A percentile compares a stretch with the other conserved stretches of the same genome.
Evolutionary conservation across 1,284 basidiomycete species (phyloP).

Genomic region (Moesziomyces aphidis): DNA sequence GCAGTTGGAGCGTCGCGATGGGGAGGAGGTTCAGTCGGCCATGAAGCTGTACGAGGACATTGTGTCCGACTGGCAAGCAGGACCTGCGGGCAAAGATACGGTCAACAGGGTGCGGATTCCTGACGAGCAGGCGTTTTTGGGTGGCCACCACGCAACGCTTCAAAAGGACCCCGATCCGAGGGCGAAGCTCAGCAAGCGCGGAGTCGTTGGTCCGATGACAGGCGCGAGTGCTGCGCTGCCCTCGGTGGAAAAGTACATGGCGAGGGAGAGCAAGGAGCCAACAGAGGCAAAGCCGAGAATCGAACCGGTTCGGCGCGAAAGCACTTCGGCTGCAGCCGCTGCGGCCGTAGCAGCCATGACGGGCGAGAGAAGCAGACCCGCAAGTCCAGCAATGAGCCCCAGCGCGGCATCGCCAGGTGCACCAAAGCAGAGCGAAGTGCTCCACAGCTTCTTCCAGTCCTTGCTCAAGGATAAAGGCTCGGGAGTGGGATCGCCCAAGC

Average conservation of each 20-base stretch:
- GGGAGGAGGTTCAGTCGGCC: slow-evolving; percentile 46
- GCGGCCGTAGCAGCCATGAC: slow-evolving; percentile 34
- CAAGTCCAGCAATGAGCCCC: slow-evolving; percentile 28
- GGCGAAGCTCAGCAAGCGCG: slow-evolving; percentile 39
- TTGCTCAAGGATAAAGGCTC: slow-evolving; percentile 43
- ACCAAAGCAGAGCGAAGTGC: slow-evolving; percentile 60
- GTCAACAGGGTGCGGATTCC: slow-evolving; percentile 27
- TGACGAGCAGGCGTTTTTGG: slow-evolving; percentile 48
- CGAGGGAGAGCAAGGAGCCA: slow-evolving; percentile 5
- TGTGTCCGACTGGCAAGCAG: slow-evolving; percentile 54
- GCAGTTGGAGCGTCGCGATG: slow-evolving; percentile 12
- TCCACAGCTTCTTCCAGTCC: slow-evolving; percentile 64
- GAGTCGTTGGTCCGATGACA: slow-evolving; percentile 54
- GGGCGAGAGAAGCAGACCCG: slow-evolving; percentile 16
- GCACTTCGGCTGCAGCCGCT: slow-evolving; percentile 28
- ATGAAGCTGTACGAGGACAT: slow-evolving; percentile 62
- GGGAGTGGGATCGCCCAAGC: slow-evolving; percentile 23
- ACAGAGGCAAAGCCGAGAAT: slow-evolving; percentile 1
- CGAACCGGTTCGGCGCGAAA: slow-evolving; percentile 14
- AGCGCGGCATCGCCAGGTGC: slow-evolving; percentile 30
- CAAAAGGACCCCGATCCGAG: slow-evolving; percentile 40
- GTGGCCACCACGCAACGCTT: slow-evolving; percentile 46
- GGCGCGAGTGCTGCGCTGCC: slow-evolving; percentile 40
- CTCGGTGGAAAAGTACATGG: slow-evolving; percentile 46
- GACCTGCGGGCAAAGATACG: slow-evolving; percentile 12